Evolutionary conservation across 2,329 filamentous ascomycete genomes (phyloP).

Genomic region (Coniochaeta hoffmannii): DNA sequence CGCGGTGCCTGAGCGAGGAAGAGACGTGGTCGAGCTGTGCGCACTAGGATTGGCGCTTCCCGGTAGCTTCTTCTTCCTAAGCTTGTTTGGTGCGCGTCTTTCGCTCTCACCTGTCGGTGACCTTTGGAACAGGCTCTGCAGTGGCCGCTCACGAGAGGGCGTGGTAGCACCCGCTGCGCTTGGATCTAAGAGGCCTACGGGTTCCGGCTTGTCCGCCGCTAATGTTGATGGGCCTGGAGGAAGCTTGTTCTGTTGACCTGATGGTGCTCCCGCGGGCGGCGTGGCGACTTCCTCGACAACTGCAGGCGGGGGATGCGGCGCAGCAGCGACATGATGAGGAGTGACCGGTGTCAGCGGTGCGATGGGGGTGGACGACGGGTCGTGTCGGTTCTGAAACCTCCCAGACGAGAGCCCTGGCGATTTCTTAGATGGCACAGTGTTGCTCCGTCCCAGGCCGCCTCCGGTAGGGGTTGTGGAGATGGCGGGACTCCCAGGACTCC

Average conservation of each 20-base stretch:
- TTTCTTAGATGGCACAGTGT: slow-evolving; percentile 87
- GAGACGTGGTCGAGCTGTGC: slow-evolving; percentile 79
- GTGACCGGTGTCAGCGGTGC: slow-evolving; percentile 27
- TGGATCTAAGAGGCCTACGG: slow-evolving; percentile 15
- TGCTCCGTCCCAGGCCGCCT: slow-evolving; percentile 59
- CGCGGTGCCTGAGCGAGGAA: slow-evolving; percentile 39
- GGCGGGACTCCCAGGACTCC: slow-evolving; percentile 60
- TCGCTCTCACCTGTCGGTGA: slow-evolving; percentile 56
- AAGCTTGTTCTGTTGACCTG: background rate
- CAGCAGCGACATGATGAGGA: slow-evolving; percentile 38
- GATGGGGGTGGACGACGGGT: slow-evolving; percentile 20
- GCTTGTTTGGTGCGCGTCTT: slow-evolving; percentile 75
- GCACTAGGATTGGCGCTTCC: slow-evolving; percentile 77
- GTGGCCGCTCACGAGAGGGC: slow-evolving; percentile 57
- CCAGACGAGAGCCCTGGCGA: slow-evolving; percentile 64
- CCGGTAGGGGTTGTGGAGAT: slow-evolving; percentile 48
- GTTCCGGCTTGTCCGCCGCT: slow-evolving; percentile 13
- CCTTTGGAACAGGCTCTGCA: slow-evolving; percentile 64
- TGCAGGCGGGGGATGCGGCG: slow-evolving; percentile 29
- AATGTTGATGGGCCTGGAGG: slow-evolving; percentile 1
- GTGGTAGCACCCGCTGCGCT: slow-evolving; percentile 32
- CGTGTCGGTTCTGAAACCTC: slow-evolving; percentile 47
- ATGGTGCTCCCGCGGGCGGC: slow-evolving; percentile 19
- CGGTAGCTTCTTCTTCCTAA: slow-evolving; percentile 78
- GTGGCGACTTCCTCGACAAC: slow-evolving; percentile 28